phyloP scores from a whole-genome alignment of 441 rosid species.

The Biscutella laevigata region DNA sequence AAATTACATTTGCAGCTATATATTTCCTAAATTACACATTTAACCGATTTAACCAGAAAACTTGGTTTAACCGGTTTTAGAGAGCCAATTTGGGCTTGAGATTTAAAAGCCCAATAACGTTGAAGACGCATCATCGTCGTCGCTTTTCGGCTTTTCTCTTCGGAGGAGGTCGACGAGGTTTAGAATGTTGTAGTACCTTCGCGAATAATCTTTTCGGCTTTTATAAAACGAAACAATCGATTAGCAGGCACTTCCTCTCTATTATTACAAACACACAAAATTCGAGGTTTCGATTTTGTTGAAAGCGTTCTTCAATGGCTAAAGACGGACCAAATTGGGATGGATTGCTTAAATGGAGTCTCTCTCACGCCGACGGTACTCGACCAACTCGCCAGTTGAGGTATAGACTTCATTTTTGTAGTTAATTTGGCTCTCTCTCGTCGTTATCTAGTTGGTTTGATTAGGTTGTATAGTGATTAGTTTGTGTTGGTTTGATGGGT shows the following conservation, averaged over 20 bases:
- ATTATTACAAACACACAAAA: neutral
- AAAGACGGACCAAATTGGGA: constrained; percentile 87
- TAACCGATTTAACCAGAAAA: too few relatives aligned
- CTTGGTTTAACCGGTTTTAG: too few relatives aligned
- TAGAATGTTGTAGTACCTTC: constrained; percentile 23
- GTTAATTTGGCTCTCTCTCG: constrained; percentile 1
- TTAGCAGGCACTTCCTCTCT: neutral
- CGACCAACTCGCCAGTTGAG: constrained; percentile 45
- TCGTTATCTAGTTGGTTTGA: neutral
- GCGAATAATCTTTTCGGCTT: constrained; percentile 10
- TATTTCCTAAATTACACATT: too few relatives aligned
- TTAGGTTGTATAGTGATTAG: neutral
- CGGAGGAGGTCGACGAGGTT: constrained; percentile 11
- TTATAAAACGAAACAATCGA: constrained; percentile 2
- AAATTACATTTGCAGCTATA: too few relatives aligned
- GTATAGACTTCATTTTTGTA: constrained; percentile 26
- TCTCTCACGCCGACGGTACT: constrained; percentile 39
- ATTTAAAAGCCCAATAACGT: constrained; percentile 1
- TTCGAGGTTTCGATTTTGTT: neutral
- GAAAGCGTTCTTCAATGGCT: constrained; percentile 35
- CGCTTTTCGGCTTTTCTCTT: neutral
- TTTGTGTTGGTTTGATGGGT: neutral
- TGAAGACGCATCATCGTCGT: constrained; percentile 12
- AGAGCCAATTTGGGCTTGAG: neutral
- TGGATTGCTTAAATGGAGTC: constrained; percentile 82